phyloP scores from a whole-genome alignment of 1,284 basidiomycete species.

The Tranzscheliella williamsii region DNA sequence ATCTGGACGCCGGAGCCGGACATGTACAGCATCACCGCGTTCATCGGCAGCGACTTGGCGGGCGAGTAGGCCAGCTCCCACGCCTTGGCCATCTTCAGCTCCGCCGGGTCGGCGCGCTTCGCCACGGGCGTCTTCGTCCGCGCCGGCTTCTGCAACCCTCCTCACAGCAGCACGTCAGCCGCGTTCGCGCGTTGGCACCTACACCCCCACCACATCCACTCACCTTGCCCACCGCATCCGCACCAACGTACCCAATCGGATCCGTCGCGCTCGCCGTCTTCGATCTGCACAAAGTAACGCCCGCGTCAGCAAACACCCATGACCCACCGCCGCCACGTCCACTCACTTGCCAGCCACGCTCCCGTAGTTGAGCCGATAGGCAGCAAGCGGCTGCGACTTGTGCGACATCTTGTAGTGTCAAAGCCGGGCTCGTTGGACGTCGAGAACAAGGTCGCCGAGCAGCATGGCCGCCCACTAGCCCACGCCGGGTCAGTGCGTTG shows the following conservation, averaged over 20 bases:
- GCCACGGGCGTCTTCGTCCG: too few relatives aligned
- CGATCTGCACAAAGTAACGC: neutral
- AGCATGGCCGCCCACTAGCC: too few relatives aligned
- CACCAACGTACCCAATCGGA: slow-evolving; percentile 26
- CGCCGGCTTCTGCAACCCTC: neutral
- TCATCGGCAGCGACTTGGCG: slow-evolving; percentile 57
- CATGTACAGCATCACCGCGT: slow-evolving; percentile 60
- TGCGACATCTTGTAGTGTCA: too few relatives aligned
- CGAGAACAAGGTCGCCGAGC: too few relatives aligned
- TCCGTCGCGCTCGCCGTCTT: slow-evolving; percentile 19
- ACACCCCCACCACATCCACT: too few relatives aligned
- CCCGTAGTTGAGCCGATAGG: slow-evolving; percentile 32
- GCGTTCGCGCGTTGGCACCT: slow-evolving; percentile 2
- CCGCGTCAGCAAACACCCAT: too few relatives aligned
- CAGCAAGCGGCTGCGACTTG: slow-evolving; percentile 18
- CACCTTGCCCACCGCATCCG: slow-evolving; percentile 29
- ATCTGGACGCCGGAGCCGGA: slow-evolving; percentile 56
- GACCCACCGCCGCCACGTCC: neutral
- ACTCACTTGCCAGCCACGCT: slow-evolving; percentile 24
- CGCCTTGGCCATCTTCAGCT: slow-evolving; percentile 52
- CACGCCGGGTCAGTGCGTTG: too few relatives aligned
- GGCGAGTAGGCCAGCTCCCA: slow-evolving; percentile 57
- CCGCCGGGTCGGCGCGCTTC: slow-evolving; percentile 36
- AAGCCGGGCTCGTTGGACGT: too few relatives aligned
- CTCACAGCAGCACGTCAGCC: too few relatives aligned